phyloP scores from a whole-genome alignment of 2,329 filamentous ascomycete genomes.

The Trichoderma breve region DNA sequence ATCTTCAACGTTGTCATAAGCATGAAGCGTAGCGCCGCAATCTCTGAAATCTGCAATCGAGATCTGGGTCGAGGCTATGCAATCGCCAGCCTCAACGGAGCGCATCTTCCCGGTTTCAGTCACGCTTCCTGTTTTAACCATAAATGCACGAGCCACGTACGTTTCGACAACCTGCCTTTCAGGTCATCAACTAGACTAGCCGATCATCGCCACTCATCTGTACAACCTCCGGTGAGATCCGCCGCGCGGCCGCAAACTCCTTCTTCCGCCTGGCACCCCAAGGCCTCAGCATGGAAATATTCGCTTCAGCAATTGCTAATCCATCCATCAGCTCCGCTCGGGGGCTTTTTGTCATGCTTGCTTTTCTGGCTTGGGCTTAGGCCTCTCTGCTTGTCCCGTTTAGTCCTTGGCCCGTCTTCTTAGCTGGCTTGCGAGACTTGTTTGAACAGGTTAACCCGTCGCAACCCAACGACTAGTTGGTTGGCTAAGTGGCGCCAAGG shows the following conservation, averaged over 20 bases:
- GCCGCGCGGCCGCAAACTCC: not conserved
- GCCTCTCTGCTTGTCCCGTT: not conserved
- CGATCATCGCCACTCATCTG: not conserved
- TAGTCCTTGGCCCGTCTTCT: not conserved
- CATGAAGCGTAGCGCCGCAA: not conserved
- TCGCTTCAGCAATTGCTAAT: not conserved
- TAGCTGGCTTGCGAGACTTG: not conserved
- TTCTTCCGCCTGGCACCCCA: not conserved
- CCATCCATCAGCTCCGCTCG: not conserved
- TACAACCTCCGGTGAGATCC: not conserved
- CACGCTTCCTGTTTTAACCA: not conserved
- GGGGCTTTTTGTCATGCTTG: conserved; percentile 2
- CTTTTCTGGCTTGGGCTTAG: conserved; percentile 1
- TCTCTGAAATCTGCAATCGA: not conserved
- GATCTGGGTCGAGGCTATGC: not conserved
- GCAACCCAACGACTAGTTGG: not conserved
- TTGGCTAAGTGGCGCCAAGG: conserved; percentile 1
- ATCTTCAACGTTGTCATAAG: not conserved
- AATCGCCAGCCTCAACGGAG: conserved; percentile 1
- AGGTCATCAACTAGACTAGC: not conserved
- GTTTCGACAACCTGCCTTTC: not conserved
- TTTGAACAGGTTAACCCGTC: not conserved
- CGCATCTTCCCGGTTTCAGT: not conserved
- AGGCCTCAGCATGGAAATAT: not conserved
- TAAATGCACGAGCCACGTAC: not conserved